Percentiles rank a stretch among this genome's conserved stretches.
These are phyloP conservation scores for Cladobotryum protrusum DNA, from an alignment of 2,329 filamentous ascomycete genomes.

Conservation along the genomic window DNA sequence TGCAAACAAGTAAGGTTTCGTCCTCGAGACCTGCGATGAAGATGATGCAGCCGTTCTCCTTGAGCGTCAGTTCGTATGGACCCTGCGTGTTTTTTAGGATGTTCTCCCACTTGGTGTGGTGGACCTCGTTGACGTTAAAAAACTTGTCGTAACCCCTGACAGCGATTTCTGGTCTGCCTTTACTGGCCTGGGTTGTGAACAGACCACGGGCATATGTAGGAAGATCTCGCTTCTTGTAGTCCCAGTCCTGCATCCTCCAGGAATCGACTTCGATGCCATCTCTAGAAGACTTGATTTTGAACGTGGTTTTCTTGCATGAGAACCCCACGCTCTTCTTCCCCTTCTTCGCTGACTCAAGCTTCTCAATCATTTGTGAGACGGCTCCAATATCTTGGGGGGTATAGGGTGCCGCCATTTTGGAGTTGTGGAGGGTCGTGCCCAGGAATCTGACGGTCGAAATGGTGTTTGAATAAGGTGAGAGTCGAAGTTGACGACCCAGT, in stretches of 20 bases:
- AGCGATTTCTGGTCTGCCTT: constrained; percentile 68
- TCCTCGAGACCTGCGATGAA: constrained; percentile 91
- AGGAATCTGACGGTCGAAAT: neutral
- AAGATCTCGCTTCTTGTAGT: constrained; percentile 82
- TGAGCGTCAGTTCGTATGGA: constrained; percentile 91
- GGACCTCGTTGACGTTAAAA: constrained; percentile 85
- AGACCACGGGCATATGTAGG: constrained; percentile 91
- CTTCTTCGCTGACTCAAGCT: constrained; percentile 54
- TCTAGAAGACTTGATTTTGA: constrained; percentile 56
- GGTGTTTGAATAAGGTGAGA: neutral
- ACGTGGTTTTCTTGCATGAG: constrained; percentile 75
- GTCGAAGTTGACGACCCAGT: neutral
- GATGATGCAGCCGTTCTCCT: constrained; percentile 99
- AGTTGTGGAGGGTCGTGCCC: neutral
- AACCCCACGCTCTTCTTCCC: constrained; percentile 54
- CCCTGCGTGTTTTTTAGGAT: constrained; percentile 71
- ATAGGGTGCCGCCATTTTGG: constrained; percentile 48
- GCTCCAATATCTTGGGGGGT: constrained; percentile 62
- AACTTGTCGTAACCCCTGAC: constrained; percentile 97
- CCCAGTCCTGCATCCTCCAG: constrained; percentile 91
- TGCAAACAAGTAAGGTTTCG: constrained; percentile 88
- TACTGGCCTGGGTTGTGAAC: constrained; percentile 71
- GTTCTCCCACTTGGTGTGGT: constrained; percentile 74
- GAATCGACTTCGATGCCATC: constrained; percentile 70
- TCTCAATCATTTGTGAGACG: constrained; percentile 58